Conservation (phyloP, 805 yeast species). For the Candida ponderosae region DNA sequence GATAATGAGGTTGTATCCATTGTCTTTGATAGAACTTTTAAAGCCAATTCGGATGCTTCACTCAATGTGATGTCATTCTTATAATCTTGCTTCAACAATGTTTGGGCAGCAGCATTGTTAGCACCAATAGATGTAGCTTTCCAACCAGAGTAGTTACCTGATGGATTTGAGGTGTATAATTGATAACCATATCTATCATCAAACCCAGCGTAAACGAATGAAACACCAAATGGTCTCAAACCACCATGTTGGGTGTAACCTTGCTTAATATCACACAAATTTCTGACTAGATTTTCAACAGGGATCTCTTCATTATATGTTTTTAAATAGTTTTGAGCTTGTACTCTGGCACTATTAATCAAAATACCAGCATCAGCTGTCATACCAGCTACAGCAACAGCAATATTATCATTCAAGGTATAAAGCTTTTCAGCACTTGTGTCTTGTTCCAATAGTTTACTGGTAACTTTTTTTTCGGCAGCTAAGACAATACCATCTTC, state of each 20-base stretch:
- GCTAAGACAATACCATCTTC: conserved; percentile 89
- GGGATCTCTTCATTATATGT: conserved; percentile 90
- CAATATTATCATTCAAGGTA: conserved; percentile 69
- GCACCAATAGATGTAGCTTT: conserved; percentile 97
- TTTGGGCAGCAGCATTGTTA: conserved; percentile 92
- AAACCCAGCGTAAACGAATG: conserved; percentile 91
- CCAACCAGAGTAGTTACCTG: conserved; percentile 98
- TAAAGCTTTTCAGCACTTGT: conserved; percentile 90
- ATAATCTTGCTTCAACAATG: conserved; percentile 90
- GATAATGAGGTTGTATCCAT: conserved; percentile 83
- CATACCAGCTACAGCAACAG: conserved; percentile 97
- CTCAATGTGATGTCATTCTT: conserved; percentile 66
- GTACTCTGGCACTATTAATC: conserved; percentile 76
- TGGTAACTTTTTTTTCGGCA: conserved; percentile 93
- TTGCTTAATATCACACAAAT: conserved; percentile 89
- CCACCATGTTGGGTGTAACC: conserved; percentile 99
- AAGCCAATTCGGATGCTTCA: conserved; percentile 81
- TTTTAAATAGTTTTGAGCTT: conserved; percentile 79
- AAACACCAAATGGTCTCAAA: conserved; percentile 95
- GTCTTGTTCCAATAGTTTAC: conserved; percentile 89
- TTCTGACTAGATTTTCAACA: conserved; percentile 82
- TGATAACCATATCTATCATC: conserved; percentile 89
- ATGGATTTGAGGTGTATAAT: conserved; percentile 90
- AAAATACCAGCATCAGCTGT: conserved; percentile 94
- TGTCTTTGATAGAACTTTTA: conserved; percentile 88